Base-by-base conservation (phyloP, 192 early-diverging fungal genomes). In the Chytriomyces sp. region DNA sequence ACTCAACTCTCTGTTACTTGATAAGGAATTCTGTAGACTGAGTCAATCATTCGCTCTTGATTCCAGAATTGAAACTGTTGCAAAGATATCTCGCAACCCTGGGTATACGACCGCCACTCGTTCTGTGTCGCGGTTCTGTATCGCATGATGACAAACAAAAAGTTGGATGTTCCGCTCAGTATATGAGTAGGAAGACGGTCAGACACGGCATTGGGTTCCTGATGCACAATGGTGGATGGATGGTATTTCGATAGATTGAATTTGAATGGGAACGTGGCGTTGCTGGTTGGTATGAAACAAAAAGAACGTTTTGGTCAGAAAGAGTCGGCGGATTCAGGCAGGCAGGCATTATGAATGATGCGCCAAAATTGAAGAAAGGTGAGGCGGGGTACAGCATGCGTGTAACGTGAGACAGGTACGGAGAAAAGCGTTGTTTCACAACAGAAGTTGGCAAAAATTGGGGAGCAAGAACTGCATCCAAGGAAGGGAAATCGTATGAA, bases 91-190 rank as follows among this genome's bases (percentile, higher is more conserved):
- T 35, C 35, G 35, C 35, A 35, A 3, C 35, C 35, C 35, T 35
- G 35, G 35, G 35, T 35, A 35, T 35, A 35, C 35, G 35, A 35
- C 35, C 35, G 35, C 35, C 35, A 35, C 35, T 35, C 35, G 35
- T 35, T 35, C 35, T 35, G 35, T 35, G 35, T 35, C 53, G 53
- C 53, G 16, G 53, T 57, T n/a, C 53, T 13, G 53, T 57, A 57
- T 23, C 20, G n/a, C 18, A 53, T 43, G 26, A 69, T 45, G 23
- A 69, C 50, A 69, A 69, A 69, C 18, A 69, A 23, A 28, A 69
- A 69, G 11, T 20, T 69, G n/a, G 49, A 53, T 16, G 68, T 50
- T 16, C 68, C 68, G 11, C 13, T 28, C 16, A 67, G 66, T 13
- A 13, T 8, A n/a, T 43, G 13, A 35, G 0, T 35, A 3, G 35